Evolutionary conservation across 257 asterid species (phyloP).

Genomic region (Perilla frutescens): DNA sequence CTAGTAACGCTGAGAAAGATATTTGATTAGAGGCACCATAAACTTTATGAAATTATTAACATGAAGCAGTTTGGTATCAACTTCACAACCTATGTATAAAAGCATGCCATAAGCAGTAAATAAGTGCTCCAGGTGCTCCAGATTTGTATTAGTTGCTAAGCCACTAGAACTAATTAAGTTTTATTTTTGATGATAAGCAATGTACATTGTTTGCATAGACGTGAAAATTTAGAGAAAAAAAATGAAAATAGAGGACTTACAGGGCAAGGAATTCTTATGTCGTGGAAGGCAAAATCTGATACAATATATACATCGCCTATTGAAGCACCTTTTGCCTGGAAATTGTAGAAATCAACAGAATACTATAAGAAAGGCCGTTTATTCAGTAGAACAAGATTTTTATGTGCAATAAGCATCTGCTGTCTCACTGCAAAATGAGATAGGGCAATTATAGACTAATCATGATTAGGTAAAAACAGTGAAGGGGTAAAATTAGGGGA

Average conservation of each 20-base stretch:
- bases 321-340: conserved; percentile 97
- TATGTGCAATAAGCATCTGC: too few relatives aligned
- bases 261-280: conserved; percentile 95
- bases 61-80: conserved; percentile 14
- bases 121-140: conserved; percentile 4
- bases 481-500: too few relatives aligned
- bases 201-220: background rate
- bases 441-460: too few relatives aligned
- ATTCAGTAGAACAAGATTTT: too few relatives aligned
- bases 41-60: background rate
- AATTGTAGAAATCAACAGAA: conserved; percentile 34
- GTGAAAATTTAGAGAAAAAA: background rate
- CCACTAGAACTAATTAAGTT: background rate
- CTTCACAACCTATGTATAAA: too few relatives aligned
- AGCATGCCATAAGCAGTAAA: background rate
- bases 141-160: background rate
- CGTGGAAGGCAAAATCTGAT: conserved; percentile 91
- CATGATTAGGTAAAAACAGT: too few relatives aligned
- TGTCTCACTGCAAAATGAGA: too few relatives aligned
- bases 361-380: conserved; percentile 25
- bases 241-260: conserved; percentile 51
- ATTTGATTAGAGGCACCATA: background rate
- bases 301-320: conserved; percentile 90
- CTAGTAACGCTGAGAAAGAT: background rate
- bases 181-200: conserved; percentile 7